Percentiles rank a stretch among this genome's conserved stretches.
Evolutionary conservation across 495 filamentous ascomycete genomes (phyloP).

Genomic region (Neurospora sp.): DNA sequence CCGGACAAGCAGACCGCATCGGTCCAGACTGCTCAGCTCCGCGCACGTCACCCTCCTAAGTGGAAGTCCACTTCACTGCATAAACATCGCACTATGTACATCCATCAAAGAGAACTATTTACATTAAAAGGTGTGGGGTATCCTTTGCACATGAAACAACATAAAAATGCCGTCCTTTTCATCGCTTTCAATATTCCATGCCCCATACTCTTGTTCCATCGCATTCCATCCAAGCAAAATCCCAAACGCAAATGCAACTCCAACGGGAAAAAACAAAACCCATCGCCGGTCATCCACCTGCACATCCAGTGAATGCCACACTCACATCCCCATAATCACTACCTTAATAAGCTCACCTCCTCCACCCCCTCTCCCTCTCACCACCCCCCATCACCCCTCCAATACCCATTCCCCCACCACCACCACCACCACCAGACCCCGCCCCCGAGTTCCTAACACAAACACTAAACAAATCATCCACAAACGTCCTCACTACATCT

Average conservation of each 20-base stretch:
- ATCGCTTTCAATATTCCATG: background rate
- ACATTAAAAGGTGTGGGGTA: background rate
- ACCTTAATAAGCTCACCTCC: background rate
- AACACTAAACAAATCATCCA: conserved; percentile 27
- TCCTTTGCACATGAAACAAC: background rate
- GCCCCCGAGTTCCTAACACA: conserved; percentile 17
- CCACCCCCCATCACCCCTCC: background rate
- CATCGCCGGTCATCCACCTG: background rate
- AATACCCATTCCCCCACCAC: background rate
- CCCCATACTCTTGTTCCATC: background rate
- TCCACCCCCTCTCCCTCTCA: background rate
- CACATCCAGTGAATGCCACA: background rate
- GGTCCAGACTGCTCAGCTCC: background rate
- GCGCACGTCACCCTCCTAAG: background rate
- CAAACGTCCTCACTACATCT: conserved; percentile 25
- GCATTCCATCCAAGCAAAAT: background rate
- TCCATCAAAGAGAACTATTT: background rate
- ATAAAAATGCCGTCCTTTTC: background rate
- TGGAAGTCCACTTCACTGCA: background rate
- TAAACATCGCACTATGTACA: background rate
- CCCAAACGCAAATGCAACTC: background rate
- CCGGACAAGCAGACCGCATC: background rate
- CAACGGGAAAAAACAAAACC: background rate
- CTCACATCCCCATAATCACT: background rate
- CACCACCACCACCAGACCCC: background rate